A percentile compares a stretch with the other conserved stretches of the same genome.
phyloP scores from a whole-genome alignment of 805 yeast species.

The Scheffersomyces coipomensis region DNA sequence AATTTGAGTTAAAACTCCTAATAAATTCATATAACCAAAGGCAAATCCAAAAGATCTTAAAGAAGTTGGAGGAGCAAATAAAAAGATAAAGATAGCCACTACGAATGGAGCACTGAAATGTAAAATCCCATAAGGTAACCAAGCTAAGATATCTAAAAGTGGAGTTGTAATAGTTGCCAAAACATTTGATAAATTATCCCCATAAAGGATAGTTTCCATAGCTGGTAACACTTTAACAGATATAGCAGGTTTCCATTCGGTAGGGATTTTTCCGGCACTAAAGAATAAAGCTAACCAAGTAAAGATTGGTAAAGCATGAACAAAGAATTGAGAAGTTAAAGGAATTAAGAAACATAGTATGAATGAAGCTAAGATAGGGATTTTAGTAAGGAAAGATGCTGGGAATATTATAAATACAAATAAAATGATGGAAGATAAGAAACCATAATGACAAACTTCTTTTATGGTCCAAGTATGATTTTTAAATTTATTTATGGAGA shows the following conservation, averaged over 20 bases:
- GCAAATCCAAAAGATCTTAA: constrained; percentile 85
- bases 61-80: constrained; percentile 90
- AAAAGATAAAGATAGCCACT: constrained; percentile 70
- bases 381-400: constrained; percentile 43
- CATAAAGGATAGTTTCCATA: constrained; percentile 86
- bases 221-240: constrained; percentile 87
- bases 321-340: constrained; percentile 76
- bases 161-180: constrained; percentile 70
- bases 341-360: constrained; percentile 61
- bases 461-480: constrained; percentile 39
- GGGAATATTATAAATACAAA: constrained; percentile 62
- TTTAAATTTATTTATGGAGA: constrained; percentile 40
- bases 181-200: constrained; percentile 83
- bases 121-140: constrained; percentile 91
- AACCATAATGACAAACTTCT: constrained; percentile 54
- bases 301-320: constrained; percentile 77
- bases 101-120: constrained; percentile 92
- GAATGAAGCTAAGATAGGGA: constrained; percentile 41
- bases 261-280: constrained; percentile 71
- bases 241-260: constrained; percentile 79
- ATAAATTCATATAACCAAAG: constrained; percentile 89
- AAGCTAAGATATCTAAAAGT: constrained; percentile 77
- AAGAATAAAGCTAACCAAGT: constrained; percentile 86
- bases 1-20: constrained; percentile 82
- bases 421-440: constrained; percentile 50